Conservation (phyloP, 352 stramenopile genomes). For the Elongisporangium prolatum region DNA sequence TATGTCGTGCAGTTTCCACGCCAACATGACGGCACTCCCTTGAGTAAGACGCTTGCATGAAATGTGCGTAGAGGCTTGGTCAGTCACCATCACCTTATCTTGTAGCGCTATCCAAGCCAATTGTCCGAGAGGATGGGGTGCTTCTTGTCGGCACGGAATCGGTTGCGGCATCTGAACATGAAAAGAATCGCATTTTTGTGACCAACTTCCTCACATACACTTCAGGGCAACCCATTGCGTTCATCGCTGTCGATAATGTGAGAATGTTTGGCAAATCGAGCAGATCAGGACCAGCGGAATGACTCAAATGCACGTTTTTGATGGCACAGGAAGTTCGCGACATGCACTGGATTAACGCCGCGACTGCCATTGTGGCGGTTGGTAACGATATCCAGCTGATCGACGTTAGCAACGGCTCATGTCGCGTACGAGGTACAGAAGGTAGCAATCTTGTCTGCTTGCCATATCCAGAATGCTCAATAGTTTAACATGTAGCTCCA, state of each 20-base stretch:
- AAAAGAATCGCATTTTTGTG: constrained; percentile 61
- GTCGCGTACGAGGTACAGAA: constrained; percentile 28
- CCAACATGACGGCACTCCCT: constrained; percentile 26
- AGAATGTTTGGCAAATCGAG: neutral
- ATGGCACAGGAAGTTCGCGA: constrained; percentile 60
- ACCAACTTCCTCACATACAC: constrained; percentile 34
- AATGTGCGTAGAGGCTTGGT: neutral
- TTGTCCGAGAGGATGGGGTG: constrained; percentile 67
- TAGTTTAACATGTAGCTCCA: constrained; percentile 19
- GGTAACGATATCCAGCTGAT: constrained; percentile 72
- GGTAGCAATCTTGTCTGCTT: neutral
- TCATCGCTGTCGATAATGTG: constrained; percentile 42
- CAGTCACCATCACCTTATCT: constrained; percentile 1
- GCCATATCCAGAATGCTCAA: constrained; percentile 1
- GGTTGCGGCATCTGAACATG: neutral
- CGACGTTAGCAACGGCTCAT: constrained; percentile 26
- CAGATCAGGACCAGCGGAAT: no score
- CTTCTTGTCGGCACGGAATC: constrained; percentile 67
- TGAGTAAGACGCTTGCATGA: constrained; percentile 21
- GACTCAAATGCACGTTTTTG: neutral
- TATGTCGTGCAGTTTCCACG: constrained; percentile 25
- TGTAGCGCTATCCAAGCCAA: constrained; percentile 68
- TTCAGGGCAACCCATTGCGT: constrained; percentile 14
- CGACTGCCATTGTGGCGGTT: constrained; percentile 49
- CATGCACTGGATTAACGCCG: constrained; percentile 52